These are phyloP conservation scores for Marsdenia floribunda DNA, from an alignment of 257 asterid species.

Conservation along the genomic window DNA sequence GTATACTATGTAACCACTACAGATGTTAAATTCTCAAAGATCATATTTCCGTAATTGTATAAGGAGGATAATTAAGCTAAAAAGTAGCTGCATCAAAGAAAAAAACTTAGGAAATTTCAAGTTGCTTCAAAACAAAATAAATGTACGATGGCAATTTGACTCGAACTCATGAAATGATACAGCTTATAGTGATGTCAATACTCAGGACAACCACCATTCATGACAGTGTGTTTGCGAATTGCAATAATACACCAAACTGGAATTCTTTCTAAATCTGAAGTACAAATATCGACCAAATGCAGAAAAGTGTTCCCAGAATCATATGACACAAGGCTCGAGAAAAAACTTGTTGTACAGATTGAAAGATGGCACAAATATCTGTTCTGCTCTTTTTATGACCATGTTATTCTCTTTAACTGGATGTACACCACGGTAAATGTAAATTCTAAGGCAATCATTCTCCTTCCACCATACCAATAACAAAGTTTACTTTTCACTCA, in stretches of 20 bases:
- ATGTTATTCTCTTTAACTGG: not conserved
- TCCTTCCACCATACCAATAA: not conserved
- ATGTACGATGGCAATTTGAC: not conserved
- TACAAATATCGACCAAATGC: not conserved
- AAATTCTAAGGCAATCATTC: not conserved
- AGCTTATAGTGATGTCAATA: not conserved
- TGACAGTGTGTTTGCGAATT: not conserved
- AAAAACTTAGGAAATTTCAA: not conserved
- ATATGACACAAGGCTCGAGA: not conserved
- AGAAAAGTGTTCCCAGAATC: not conserved
- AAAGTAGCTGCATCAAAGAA: not conserved
- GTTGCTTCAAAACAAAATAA: not conserved
- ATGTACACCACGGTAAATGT: not conserved
- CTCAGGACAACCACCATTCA: not conserved
- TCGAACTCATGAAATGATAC: not conserved
- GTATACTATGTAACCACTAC: not conserved
- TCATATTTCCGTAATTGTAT: not conserved
- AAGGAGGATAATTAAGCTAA: not conserved
- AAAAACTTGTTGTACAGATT: not conserved
- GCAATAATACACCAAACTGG: not conserved
- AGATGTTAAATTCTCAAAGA: not conserved
- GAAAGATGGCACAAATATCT: not conserved
- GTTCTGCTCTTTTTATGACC: not conserved
- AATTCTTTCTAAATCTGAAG: not conserved
- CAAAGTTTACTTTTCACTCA: no score